Evolutionary conservation across 257 asterid species (phyloP), one percentile per base, ranked within the genome.

Genomic region (Henckelia pumila): DNA sequence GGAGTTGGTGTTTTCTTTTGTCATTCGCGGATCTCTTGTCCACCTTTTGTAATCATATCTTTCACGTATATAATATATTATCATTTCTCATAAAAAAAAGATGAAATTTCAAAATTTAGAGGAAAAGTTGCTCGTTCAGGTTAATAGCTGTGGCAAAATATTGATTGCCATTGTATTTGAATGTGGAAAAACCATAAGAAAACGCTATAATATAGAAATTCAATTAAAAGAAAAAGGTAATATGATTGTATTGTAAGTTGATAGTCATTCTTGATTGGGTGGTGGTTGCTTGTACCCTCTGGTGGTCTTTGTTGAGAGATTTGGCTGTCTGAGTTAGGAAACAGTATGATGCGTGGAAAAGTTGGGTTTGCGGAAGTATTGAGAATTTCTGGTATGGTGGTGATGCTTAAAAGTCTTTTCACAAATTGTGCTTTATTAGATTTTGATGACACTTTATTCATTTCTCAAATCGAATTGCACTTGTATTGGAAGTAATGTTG

Each of bases 191-290:
- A 14, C 7, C 17, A 6, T 24, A 8, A 49, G 59, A 44, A n/a
- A n/a, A n/a, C n/a, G n/a, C n/a, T n/a, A n/a, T n/a, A 16, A 64
- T 24, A 47, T 6, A 47, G 26, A 0, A 20, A 37, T 63, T 29
- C 11, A 21, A 64, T 49, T 10, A 28, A 23, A 29, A 63, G 33
- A 25, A 47, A 71, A 47, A 72, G 5, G 25, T 64, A 63, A 47
- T 11, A 28, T 9, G 44, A 35, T 8, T 30, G 8, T 63, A 33
- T 49, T 26, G 24, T 2, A n/a, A n/a, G n/a, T n/a, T n/a, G n/a
- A n/a, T n/a, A n/a, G n/a, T n/a, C n/a, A n/a, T n/a, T n/a, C 13
- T 40, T 40, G n/a, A n/a, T 40, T 11, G 50, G 50, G n/a, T 11
- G n/a, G 17, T 40, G n/a, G 50, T 17, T 40, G n/a, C 3, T 40